A percentile compares a stretch with the other conserved stretches of the same genome.
Evolutionary conservation across 2,329 filamentous ascomycete genomes (phyloP).

Genomic region (Pseudovirgaria hyperparasitica): DNA sequence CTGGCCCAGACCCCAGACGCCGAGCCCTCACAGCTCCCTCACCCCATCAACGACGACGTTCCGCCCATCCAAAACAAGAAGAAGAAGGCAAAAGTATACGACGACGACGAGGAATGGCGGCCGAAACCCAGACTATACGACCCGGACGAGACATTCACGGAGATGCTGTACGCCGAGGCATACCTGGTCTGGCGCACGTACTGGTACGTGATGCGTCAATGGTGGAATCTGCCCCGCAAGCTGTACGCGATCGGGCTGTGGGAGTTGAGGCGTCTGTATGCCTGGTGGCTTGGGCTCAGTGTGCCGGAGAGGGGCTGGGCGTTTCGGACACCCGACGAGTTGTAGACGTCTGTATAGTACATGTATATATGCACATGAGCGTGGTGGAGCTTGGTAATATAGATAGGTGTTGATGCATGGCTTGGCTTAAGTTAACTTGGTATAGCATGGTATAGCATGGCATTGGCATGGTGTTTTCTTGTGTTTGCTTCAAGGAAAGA

Average conservation of each 20-base stretch:
- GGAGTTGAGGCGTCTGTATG: constrained; percentile 44
- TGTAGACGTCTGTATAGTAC: too few relatives aligned
- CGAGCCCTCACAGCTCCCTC: constrained; percentile 8
- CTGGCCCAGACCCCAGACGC: constrained; percentile 10
- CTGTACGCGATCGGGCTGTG: constrained; percentile 36
- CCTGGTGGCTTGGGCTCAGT: constrained; percentile 51
- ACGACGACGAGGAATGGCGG: constrained; percentile 29
- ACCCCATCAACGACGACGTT: constrained; percentile 18
- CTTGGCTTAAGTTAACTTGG: too few relatives aligned
- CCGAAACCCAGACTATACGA: constrained; percentile 29
- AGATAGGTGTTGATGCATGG: too few relatives aligned
- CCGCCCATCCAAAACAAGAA: constrained; percentile 10
- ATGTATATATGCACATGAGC: too few relatives aligned
- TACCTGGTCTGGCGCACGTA: constrained; percentile 6
- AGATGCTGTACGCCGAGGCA: constrained; percentile 3
- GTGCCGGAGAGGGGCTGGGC: constrained; percentile 45
- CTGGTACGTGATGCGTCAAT: constrained; percentile 3
- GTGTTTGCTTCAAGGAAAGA: too few relatives aligned
- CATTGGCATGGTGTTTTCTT: too few relatives aligned
- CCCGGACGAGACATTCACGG: constrained; percentile 17
- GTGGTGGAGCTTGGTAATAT: too few relatives aligned
- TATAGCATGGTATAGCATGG: too few relatives aligned
- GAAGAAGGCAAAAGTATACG: constrained; percentile 10
- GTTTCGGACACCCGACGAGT: too few relatives aligned
- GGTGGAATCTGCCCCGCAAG: neutral